These are phyloP conservation scores for Leishmania amazonensis DNA, from an alignment of 208 protist species.

Conservation along the genomic window DNA sequence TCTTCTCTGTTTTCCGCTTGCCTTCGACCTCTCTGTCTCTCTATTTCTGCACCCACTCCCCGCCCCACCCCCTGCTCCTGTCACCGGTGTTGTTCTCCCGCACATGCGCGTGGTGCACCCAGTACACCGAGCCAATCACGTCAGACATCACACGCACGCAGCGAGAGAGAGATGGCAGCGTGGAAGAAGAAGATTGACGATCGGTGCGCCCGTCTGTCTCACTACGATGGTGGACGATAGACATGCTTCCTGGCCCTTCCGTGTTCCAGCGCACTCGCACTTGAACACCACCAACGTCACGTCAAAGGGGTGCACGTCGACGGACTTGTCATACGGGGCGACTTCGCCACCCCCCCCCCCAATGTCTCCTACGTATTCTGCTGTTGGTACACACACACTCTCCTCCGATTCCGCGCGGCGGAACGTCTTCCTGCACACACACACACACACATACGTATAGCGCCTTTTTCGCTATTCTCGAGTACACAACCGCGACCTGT, in stretches of 20 bases:
- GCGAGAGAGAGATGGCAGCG: no score
- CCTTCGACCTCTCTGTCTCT: neutral
- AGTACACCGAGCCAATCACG: neutral
- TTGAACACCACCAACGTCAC: neutral
- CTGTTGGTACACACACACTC: neutral
- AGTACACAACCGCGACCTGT: neutral
- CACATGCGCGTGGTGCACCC: no score
- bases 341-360: neutral
- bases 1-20: no score
- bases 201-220: neutral
- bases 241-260: neutral
- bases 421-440: neutral
- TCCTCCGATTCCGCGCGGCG: no score
- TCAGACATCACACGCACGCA: neutral
- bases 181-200: neutral
- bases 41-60: neutral
- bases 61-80: neutral
- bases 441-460: conserved; percentile 1
- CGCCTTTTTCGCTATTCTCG: neutral
- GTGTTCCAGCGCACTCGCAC: neutral
- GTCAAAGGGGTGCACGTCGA: neutral
- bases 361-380: neutral
- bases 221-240: neutral
- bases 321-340: neutral
- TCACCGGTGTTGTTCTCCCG: no score